These are phyloP conservation scores for Ophiostoma australiae DNA, from an alignment of 2,329 filamentous ascomycete species.

Conservation along the genomic window DNA sequence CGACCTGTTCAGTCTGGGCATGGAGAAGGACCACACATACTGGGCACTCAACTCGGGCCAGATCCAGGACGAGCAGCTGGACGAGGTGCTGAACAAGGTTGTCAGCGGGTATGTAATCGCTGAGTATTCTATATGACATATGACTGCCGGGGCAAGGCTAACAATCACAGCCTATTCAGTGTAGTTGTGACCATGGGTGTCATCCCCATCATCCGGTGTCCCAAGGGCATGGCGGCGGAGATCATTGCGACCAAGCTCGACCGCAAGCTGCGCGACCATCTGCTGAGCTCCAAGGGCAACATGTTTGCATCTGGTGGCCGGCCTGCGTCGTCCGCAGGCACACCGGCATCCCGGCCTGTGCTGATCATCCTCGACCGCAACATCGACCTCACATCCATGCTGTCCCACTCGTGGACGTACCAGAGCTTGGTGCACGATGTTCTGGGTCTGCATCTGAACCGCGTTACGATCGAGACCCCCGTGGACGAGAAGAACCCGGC, in stretches of 20 bases:
- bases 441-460: conserved; percentile 58
- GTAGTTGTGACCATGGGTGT: conserved; percentile 97
- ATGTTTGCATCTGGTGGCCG: conserved; percentile 70
- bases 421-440: conserved; percentile 74
- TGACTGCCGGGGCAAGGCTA: not conserved
- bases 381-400: conserved; percentile 92
- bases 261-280: conserved; percentile 90
- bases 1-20: conserved; percentile 88
- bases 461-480: conserved; percentile 85
- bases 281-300: conserved; percentile 96
- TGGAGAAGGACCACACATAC: conserved; percentile 86
- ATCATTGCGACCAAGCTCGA: conserved; percentile 93
- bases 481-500: conserved; percentile 70
- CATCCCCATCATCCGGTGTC: conserved; percentile 92
- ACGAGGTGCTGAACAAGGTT: conserved; percentile 80
- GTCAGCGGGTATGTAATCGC: conserved; percentile 60
- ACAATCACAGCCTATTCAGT: conserved; percentile 57
- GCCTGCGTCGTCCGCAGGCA: conserved; percentile 52
- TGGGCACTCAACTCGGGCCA: conserved; percentile 93
- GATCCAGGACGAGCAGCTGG: conserved; percentile 84
- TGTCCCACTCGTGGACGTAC: conserved; percentile 84
- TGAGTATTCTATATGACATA: not conserved
- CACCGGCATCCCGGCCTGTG: conserved; percentile 74
- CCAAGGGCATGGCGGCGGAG: conserved; percentile 87
- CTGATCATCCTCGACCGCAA: conserved; percentile 93